A percentile compares a stretch with the other conserved stretches of the same genome.
Evolutionary conservation across 768 basidiomycete species (phyloP).

Genomic region (Serendipita sp.): DNA sequence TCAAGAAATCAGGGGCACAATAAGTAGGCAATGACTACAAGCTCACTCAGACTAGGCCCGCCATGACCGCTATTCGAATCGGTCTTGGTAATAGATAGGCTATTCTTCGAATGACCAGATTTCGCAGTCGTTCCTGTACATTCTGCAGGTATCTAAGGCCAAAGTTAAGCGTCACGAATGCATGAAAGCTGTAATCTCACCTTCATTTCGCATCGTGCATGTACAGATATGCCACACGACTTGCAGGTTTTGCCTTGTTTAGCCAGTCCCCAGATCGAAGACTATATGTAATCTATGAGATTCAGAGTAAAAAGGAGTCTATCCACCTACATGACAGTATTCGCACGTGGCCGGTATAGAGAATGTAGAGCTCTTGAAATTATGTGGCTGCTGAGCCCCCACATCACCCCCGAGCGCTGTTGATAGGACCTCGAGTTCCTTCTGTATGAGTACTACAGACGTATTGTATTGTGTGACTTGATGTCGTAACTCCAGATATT

Average conservation of each 20-base stretch:
- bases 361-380: conserved; percentile 74
- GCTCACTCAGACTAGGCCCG: conserved; percentile 14
- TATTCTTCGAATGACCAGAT: background rate
- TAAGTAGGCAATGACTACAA: background rate
- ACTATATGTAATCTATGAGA: conserved; percentile 23
- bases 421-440: conserved; percentile 49
- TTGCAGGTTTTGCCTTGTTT: conserved; percentile 80
- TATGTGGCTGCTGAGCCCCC: conserved; percentile 53
- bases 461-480: conserved; percentile 37
- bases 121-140: conserved; percentile 23
- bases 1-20: background rate
- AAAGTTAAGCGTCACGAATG: background rate
- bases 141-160: conserved; percentile 51
- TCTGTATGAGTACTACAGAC: conserved; percentile 39
- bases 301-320: conserved; percentile 1
- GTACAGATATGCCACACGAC: conserved; percentile 61
- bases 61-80: conserved; percentile 15
- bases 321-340: conserved; percentile 52
- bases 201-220: conserved; percentile 76
- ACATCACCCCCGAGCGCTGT: conserved; percentile 61
- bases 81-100: background rate
- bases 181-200: conserved; percentile 21
- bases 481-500: conserved; percentile 46
- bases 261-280: conserved; percentile 74
- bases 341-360: conserved; percentile 71